Conservation (phyloP, 306 rosid species). For the Macrotyloma uniflorum region DNA sequence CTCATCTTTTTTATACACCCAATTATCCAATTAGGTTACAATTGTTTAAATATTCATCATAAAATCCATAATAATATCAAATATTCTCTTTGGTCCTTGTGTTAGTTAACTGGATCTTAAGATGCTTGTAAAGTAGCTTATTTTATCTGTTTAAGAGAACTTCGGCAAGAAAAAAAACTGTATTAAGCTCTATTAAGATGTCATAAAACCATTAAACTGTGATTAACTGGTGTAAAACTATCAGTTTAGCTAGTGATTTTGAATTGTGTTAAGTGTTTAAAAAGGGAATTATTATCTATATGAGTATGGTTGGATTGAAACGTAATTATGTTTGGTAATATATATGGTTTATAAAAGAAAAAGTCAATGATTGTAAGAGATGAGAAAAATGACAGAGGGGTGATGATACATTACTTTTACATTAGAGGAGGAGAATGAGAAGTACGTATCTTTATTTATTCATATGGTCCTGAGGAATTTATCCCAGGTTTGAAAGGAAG, state of each 20-base stretch:
- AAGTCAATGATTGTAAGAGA: not conserved
- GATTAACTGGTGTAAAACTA: too few relatives aligned
- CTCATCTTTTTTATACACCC: not conserved
- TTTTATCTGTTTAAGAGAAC: not conserved
- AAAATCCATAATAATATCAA: not conserved
- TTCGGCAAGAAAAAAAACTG: too few relatives aligned
- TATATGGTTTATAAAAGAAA: too few relatives aligned
- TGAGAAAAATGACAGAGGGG: slow-evolving; percentile 28
- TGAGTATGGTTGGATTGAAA: too few relatives aligned
- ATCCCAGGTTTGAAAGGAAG: slow-evolving; percentile 10
- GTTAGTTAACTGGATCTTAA: not conserved
- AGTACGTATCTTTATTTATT: slow-evolving; percentile 25
- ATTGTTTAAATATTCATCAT: not conserved
- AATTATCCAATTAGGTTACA: not conserved
- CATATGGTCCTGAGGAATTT: slow-evolving; percentile 41
- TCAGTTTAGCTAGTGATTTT: too few relatives aligned
- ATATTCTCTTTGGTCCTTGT: not conserved
- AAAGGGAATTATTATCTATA: too few relatives aligned
- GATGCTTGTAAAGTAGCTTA: not conserved
- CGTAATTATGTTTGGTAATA: too few relatives aligned
- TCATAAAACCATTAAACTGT: too few relatives aligned
- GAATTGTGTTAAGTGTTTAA: too few relatives aligned
- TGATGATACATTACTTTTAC: slow-evolving; percentile 19
- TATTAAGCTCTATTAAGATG: too few relatives aligned
- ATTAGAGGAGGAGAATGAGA: slow-evolving; percentile 43